Evolutionary conservation across 2,329 filamentous ascomycete genomes (phyloP).

Genomic region (Calonectria montana): DNA sequence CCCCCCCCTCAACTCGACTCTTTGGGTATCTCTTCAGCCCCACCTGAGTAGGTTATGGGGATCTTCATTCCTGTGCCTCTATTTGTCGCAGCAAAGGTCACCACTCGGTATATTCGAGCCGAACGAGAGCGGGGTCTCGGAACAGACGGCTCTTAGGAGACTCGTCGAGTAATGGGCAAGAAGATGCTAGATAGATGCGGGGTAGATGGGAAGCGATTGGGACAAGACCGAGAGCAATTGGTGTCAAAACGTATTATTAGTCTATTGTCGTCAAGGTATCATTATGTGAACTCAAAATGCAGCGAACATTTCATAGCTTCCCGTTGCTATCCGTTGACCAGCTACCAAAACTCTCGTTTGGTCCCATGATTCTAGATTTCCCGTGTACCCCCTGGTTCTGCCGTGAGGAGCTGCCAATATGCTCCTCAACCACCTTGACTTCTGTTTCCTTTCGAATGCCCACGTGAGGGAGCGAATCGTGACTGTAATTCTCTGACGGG

Average conservation of each 20-base stretch:
- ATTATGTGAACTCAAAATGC: neutral
- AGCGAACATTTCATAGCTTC: neutral
- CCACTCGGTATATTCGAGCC: neutral
- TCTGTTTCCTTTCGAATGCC: constrained; percentile 28
- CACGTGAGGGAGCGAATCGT: constrained; percentile 15
- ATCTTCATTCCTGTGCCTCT: neutral
- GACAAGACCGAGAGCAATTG: neutral
- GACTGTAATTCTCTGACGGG: constrained; percentile 15
- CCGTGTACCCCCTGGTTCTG: neutral
- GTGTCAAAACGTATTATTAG: neutral
- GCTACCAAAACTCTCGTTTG: neutral
- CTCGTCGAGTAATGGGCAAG: no score
- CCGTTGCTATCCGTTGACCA: neutral
- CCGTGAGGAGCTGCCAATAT: neutral
- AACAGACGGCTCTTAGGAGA: neutral
- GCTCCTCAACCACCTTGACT: constrained; percentile 13
- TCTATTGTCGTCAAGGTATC: neutral
- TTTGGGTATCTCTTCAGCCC: neutral
- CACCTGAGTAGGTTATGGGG: neutral
- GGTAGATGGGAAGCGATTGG: neutral
- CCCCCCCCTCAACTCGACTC: neutral
- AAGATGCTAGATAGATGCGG: neutral
- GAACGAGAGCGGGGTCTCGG: neutral
- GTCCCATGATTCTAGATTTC: neutral
- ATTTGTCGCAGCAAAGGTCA: no score